Percentiles rank a stretch among this genome's conserved stretches.
These are phyloP conservation scores for Elongisporangium undulatum DNA, from an alignment of 352 stramenopile species.

Conservation along the genomic window DNA sequence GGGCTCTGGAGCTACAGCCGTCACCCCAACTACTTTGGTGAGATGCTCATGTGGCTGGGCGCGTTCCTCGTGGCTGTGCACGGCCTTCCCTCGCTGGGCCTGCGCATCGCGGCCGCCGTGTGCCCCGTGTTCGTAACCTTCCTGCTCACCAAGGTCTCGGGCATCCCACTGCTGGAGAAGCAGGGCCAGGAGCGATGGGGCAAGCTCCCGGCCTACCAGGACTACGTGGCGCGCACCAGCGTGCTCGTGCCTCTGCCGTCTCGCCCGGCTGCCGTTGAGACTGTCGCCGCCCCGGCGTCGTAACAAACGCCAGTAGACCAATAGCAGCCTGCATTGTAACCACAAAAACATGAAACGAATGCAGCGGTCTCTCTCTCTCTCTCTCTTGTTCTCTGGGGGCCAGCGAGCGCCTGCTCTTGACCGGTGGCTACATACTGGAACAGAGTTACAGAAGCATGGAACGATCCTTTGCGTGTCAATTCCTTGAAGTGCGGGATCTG, in stretches of 20 bases:
- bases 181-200: constrained; percentile 62
- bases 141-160: constrained; percentile 56
- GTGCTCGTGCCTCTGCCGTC: constrained; percentile 34
- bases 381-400: not conserved
- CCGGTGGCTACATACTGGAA: not conserved
- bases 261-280: not conserved
- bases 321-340: no score
- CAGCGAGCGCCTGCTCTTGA: no score
- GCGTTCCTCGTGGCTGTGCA: constrained; percentile 42
- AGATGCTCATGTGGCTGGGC: constrained; percentile 88
- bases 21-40: constrained; percentile 92
- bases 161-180: constrained; percentile 75
- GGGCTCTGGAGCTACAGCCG: constrained; percentile 84
- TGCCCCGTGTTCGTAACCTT: constrained; percentile 63
- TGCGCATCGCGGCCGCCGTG: constrained; percentile 36
- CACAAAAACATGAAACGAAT: not conserved
- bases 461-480: not conserved
- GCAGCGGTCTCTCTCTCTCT: not conserved
- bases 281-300: not conserved
- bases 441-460: not conserved
- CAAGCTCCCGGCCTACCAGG: constrained; percentile 45
- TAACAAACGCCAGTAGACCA: not conserved
- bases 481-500: not conserved
- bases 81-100: constrained; percentile 32
- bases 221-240: constrained; percentile 69